Evolutionary conservation across 2,329 filamentous ascomycete genomes (phyloP).

Genomic region (Cordyceps javanica): DNA sequence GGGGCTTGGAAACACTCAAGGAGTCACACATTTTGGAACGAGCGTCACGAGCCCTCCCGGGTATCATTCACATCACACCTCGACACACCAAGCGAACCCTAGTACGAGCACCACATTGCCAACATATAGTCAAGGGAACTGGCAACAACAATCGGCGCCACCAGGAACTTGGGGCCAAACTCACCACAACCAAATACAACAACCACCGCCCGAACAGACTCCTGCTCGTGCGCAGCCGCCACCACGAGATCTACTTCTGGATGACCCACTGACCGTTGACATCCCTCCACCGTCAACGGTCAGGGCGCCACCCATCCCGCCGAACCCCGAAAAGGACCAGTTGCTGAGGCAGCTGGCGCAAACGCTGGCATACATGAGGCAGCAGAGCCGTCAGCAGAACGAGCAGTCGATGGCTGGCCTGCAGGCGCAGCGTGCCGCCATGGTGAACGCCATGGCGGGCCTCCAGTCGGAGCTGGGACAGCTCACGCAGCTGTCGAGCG

Average conservation of each 20-base stretch:
- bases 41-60: not conserved
- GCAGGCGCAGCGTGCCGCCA: slow-evolving; percentile 70
- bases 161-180: slow-evolving; percentile 19
- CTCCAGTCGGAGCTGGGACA: slow-evolving; percentile 69
- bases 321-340: slow-evolving; percentile 91
- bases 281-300: slow-evolving; percentile 44
- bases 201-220: slow-evolving; percentile 21
- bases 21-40: not conserved
- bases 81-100: not conserved
- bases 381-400: slow-evolving; percentile 64
- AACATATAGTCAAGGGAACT: slow-evolving; percentile 20
- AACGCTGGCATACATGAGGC: slow-evolving; percentile 62
- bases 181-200: slow-evolving; percentile 23
- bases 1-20: slow-evolving; percentile 6
- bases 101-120: slow-evolving; percentile 13
- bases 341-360: slow-evolving; percentile 71
- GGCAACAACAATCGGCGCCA: slow-evolving; percentile 17
- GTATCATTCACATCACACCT: not conserved
- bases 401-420: slow-evolving; percentile 68
- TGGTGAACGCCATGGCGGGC: slow-evolving; percentile 60
- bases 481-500: slow-evolving; percentile 62
- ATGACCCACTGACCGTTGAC: slow-evolving; percentile 48
- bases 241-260: slow-evolving; percentile 47
- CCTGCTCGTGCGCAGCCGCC: slow-evolving; percentile 21
- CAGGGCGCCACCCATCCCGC: slow-evolving; percentile 79